Conservation (phyloP, 306 rosid genomes). For the Luffa acutangula region DNA sequence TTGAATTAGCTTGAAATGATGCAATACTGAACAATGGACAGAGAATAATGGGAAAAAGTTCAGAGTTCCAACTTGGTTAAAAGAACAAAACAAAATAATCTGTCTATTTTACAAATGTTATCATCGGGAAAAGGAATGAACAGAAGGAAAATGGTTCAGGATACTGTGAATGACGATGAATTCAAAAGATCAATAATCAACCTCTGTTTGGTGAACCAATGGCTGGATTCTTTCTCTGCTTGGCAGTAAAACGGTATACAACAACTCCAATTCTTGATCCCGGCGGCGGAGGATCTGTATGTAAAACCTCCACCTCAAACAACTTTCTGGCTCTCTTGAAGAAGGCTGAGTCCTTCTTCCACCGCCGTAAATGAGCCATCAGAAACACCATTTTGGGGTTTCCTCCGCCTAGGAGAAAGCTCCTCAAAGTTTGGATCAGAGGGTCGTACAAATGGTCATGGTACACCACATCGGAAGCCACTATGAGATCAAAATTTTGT, state of each 20-base stretch:
- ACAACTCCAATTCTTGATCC: slow-evolving; percentile 65
- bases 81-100: background rate
- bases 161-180: background rate
- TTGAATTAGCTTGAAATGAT: background rate
- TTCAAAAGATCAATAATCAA: background rate
- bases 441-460: slow-evolving; percentile 77
- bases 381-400: slow-evolving; percentile 34
- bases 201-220: background rate
- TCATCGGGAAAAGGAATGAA: background rate
- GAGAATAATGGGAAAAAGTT: background rate
- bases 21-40: background rate
- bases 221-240: slow-evolving; percentile 2
- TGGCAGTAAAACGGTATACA: slow-evolving; percentile 48
- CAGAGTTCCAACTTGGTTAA: background rate
- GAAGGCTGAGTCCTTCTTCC: slow-evolving; percentile 78
- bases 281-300: slow-evolving; percentile 35
- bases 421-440: slow-evolving; percentile 54
- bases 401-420: slow-evolving; percentile 19
- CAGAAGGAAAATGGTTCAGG: background rate
- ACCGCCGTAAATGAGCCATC: slow-evolving; percentile 83
- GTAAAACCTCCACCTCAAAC: slow-evolving; percentile 47
- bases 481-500: slow-evolving; percentile 47
- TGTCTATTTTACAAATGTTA: background rate
- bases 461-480: slow-evolving; percentile 90
- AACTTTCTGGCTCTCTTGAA: slow-evolving; percentile 73